Evolutionary conservation across 345 rosid species (phyloP).

Genomic region (rapeseed (Brassica napus)): Da-Ae NC_063445.1:56718501-56719000

Average conservation of each 20-base stretch:
- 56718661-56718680: neutral
- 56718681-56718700: neutral
- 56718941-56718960: slow-evolving; percentile 55
- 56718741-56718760: slow-evolving; percentile 1
- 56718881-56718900: slow-evolving; percentile 67
- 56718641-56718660: neutral
- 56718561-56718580: neutral
- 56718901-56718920: slow-evolving; percentile 82
- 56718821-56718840: slow-evolving; percentile 78
- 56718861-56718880: slow-evolving; percentile 59
- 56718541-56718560: neutral
- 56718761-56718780: slow-evolving; percentile 26
- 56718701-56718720: neutral
- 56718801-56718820: slow-evolving; percentile 70
- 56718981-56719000: slow-evolving; percentile 73
- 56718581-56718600: neutral
- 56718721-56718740: neutral
- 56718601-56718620: neutral
- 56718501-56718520: neutral
- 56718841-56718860: slow-evolving; percentile 88
- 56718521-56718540: neutral
- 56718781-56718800: slow-evolving; percentile 66
- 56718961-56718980: slow-evolving; percentile 79
- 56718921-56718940: slow-evolving; percentile 84
- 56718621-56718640: neutral